Conservation (phyloP, 225 moss, liverwort and hornwort species). For the Antitrichia curtipendula region DNA sequence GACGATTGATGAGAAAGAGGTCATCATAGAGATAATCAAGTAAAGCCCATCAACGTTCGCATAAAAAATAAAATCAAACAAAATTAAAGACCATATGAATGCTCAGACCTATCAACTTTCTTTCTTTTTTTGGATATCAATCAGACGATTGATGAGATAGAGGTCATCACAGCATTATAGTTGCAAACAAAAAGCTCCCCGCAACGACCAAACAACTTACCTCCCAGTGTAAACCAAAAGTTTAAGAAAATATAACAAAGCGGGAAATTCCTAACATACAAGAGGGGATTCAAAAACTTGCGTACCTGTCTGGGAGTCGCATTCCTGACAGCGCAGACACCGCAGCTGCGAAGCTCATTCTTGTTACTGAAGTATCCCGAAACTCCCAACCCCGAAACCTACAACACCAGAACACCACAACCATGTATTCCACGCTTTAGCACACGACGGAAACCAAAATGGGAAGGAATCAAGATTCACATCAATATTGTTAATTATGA, state of each 20-base stretch:
- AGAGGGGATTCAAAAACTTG: background rate
- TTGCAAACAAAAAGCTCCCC: background rate
- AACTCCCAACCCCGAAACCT: conserved; percentile 25
- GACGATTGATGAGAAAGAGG: background rate
- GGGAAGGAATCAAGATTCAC: background rate
- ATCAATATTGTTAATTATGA: background rate
- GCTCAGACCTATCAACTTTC: conserved; percentile 5
- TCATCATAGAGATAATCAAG: background rate
- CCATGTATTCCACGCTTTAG: background rate
- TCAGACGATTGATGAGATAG: background rate
- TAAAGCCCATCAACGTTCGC: background rate
- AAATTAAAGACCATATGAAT: background rate
- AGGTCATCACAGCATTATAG: background rate
- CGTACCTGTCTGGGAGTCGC: conserved; percentile 15
- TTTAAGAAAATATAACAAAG: too few species aligned
- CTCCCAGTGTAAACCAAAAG: background rate
- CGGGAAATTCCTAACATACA: background rate
- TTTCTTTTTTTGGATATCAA: background rate
- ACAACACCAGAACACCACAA: background rate
- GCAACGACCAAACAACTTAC: background rate
- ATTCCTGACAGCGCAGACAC: conserved; percentile 7
- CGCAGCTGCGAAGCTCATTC: conserved; percentile 45
- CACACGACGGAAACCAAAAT: background rate
- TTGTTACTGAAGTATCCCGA: conserved; percentile 30
- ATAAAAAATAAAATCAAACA: background rate